Conservation (phyloP, 2,329 filamentous ascomycete genomes). For the Calonectria hongkongensis region DNA sequence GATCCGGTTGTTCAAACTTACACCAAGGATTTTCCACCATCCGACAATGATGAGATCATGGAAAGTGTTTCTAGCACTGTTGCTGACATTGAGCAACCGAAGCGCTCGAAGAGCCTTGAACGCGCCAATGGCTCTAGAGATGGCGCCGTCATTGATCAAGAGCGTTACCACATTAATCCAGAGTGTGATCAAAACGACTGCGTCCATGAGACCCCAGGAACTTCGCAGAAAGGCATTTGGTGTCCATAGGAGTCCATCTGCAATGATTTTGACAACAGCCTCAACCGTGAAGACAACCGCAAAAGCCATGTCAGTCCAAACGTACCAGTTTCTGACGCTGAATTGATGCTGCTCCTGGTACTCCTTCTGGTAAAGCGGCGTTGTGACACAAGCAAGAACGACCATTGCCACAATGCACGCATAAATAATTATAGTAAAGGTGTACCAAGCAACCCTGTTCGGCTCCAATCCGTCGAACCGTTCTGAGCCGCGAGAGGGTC, state of each 20-base stretch:
- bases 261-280: slow-evolving; percentile 92
- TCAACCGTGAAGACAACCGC: slow-evolving; percentile 90
- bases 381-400: slow-evolving; percentile 94
- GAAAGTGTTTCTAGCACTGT: slow-evolving; percentile 96
- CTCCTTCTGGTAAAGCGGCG: slow-evolving; percentile 92
- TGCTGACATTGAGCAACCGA: slow-evolving; percentile 93
- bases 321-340: slow-evolving; percentile 89
- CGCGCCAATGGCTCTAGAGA: slow-evolving; percentile 93
- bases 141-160: slow-evolving; percentile 85
- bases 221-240: slow-evolving; percentile 98
- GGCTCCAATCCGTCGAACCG: slow-evolving; percentile 93
- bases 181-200: slow-evolving; percentile 90
- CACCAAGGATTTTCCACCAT: slow-evolving; percentile 93
- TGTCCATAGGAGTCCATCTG: slow-evolving; percentile 96
- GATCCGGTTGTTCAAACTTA: slow-evolving; percentile 63
- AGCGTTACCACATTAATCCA: slow-evolving; percentile 96
- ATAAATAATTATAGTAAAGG: slow-evolving; percentile 95
- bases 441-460: slow-evolving; percentile 92
- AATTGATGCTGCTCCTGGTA: slow-evolving; percentile 81
- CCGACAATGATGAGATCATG: slow-evolving; percentile 96
- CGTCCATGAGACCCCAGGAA: slow-evolving; percentile 97
- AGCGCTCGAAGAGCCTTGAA: slow-evolving; percentile 97
- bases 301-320: slow-evolving; percentile 94
- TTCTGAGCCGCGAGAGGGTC: slow-evolving; percentile 89
- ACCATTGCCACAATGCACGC: slow-evolving; percentile 98